A percentile compares a stretch with the other conserved stretches of the same genome.
Conservation (phyloP, 441 rosid genomes). For the Rhodomyrtus psidioides region DNA sequence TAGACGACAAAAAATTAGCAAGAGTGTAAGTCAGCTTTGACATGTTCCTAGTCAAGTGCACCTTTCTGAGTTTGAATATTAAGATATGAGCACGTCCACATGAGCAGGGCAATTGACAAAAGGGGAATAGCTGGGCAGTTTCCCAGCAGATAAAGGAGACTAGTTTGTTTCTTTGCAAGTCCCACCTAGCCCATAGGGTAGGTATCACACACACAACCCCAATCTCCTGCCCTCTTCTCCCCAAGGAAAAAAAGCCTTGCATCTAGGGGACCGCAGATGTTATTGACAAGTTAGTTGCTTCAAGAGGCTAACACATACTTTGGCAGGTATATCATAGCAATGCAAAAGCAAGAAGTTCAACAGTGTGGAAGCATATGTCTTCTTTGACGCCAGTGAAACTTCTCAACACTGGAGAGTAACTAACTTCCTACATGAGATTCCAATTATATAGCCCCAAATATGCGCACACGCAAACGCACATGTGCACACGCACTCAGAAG, state of each 20-base stretch:
- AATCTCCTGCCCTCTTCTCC: not conserved
- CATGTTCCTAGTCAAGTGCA: not conserved
- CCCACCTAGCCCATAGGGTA: not conserved
- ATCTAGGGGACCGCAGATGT: not conserved
- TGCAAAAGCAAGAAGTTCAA: not conserved
- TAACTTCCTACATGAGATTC: not conserved
- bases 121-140: not conserved
- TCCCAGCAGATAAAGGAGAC: not conserved
- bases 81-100: not conserved
- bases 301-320: not conserved
- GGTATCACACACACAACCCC: not conserved
- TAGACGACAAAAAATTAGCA: not conserved
- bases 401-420: not conserved
- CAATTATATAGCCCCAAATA: not conserved
- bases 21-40: not conserved
- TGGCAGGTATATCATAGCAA: not conserved
- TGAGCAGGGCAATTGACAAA: not conserved
- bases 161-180: not conserved
- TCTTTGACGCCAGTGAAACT: not conserved
- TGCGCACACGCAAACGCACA: not conserved
- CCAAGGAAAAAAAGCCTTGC: not conserved
- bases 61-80: not conserved
- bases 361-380: not conserved
- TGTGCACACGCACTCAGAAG: not conserved
- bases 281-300: not conserved